These are phyloP conservation scores for Beauveria asiatica DNA, from an alignment of 2,329 filamentous ascomycete genomes.

Conservation along the genomic window DNA sequence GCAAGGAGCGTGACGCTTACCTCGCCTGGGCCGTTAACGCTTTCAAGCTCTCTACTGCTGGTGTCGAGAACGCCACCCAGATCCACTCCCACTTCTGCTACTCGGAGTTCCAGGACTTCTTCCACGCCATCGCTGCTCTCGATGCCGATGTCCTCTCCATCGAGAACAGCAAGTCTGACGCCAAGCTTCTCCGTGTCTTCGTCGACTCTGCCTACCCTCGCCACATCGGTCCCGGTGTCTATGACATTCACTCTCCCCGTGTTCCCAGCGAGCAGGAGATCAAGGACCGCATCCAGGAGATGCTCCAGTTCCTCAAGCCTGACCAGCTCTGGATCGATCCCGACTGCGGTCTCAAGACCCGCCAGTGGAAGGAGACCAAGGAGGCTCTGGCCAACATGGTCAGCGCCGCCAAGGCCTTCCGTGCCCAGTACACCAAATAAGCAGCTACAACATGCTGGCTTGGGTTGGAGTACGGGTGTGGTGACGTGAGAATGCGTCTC, in stretches of 20 bases:
- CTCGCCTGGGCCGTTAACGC: constrained; percentile 95
- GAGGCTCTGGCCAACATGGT: constrained; percentile 94
- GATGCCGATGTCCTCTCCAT: constrained; percentile 98
- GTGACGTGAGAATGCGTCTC: constrained; percentile 11
- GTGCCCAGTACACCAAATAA: constrained; percentile 73
- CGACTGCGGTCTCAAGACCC: constrained; percentile 98
- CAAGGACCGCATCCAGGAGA: constrained; percentile 94
- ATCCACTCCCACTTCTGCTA: constrained; percentile 99
- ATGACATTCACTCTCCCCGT: constrained; percentile 99
- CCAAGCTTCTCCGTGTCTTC: constrained; percentile 98
- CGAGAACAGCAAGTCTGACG: constrained; percentile 99
- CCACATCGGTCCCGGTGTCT: constrained; percentile 98
- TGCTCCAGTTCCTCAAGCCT: constrained; percentile 93
- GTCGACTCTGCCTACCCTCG: constrained; percentile 94
- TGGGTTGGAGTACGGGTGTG: not conserved
- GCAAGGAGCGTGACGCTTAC: constrained; percentile 94
- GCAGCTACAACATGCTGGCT: constrained; percentile 14
- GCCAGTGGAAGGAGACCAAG: constrained; percentile 98
- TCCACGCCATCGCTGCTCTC: constrained; percentile 97
- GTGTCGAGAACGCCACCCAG: constrained; percentile 91
- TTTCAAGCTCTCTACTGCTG: constrained; percentile 91
- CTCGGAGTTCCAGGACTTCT: constrained; percentile 99
- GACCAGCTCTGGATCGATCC: constrained; percentile 99
- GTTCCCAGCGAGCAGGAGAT: constrained; percentile 96
- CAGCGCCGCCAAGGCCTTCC: constrained; percentile 95